A percentile compares a stretch with the other conserved stretches of the same genome.
Conservation (phyloP, 2,329 filamentous ascomycete genomes). For the Clonostachys chloroleuca region DNA sequence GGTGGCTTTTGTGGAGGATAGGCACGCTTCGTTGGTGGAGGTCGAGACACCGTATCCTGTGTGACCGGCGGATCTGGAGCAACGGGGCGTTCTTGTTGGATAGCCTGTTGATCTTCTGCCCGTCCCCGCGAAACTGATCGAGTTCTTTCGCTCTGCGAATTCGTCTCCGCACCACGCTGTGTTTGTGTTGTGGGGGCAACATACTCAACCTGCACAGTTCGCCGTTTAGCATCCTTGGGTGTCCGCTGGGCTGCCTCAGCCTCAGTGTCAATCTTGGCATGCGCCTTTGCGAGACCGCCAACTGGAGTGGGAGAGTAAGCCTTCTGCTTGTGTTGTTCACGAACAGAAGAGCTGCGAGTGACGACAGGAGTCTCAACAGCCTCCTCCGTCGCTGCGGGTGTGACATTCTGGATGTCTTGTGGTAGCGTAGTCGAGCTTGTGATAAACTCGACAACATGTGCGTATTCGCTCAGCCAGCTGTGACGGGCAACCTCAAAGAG, state of each 20-base stretch:
- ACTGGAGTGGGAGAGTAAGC: conserved; percentile 39
- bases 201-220: conserved; percentile 97
- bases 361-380: conserved; percentile 56
- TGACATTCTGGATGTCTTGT: conserved; percentile 77
- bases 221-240: conserved; percentile 83
- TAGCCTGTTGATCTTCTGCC: conserved; percentile 5
- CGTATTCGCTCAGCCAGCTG: conserved; percentile 96
- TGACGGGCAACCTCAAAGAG: conserved; percentile 96
- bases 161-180: conserved; percentile 52
- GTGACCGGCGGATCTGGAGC: conserved; percentile 50
- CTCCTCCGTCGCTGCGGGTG: conserved; percentile 57
- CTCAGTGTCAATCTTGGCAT: conserved; percentile 68
- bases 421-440: conserved; percentile 91
- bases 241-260: conserved; percentile 51
- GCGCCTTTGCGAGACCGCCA: conserved; percentile 66
- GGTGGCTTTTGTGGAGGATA: conserved; percentile 9
- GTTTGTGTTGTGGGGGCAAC: conserved; percentile 88
- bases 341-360: conserved; percentile 85
- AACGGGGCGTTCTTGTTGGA: conserved; percentile 50
- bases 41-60: conserved; percentile 34
- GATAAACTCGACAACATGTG: conserved; percentile 94
- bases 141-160: conserved; percentile 12
- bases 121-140: background rate
- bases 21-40: conserved; percentile 31
- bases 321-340: conserved; percentile 75